Percentiles rank a stretch among this genome's conserved stretches.
phyloP scores from a whole-genome alignment of 306 rosid genomes.

The Trifolium pratense region DNA sequence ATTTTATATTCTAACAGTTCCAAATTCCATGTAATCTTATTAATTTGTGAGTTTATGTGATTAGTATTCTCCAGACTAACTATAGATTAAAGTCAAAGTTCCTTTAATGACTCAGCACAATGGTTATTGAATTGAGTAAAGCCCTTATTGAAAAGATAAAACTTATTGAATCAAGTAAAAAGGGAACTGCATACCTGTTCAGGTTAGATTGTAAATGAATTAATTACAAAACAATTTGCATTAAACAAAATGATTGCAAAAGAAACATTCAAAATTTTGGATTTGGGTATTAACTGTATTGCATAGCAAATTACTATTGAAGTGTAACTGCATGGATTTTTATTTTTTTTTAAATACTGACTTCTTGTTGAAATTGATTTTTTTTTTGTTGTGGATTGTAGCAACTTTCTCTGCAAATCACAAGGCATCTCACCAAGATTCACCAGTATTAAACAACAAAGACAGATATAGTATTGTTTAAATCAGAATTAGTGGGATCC shows the following conservation, averaged over 20 bases:
- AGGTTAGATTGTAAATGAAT: constrained; percentile 7
- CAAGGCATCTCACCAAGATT: not conserved
- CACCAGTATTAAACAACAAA: not conserved
- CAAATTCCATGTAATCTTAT: constrained; percentile 15
- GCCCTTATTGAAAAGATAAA: constrained; percentile 10
- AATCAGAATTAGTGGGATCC: constrained; percentile 2
- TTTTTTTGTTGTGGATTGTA: not conserved
- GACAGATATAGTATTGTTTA: not conserved
- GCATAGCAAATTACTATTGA: not conserved
- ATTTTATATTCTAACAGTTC: constrained; percentile 1
- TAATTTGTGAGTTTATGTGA: constrained; percentile 3
- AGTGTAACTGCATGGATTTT: too few relatives aligned
- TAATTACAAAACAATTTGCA: constrained; percentile 19
- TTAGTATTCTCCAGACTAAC: constrained; percentile 5
- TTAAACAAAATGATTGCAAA: not conserved
- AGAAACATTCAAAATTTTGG: not conserved
- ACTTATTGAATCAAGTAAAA: constrained; percentile 6
- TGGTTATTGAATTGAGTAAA: constrained; percentile 4
- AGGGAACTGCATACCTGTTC: constrained; percentile 4
- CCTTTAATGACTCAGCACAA: constrained; percentile 10
- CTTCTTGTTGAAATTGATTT: too few relatives aligned
- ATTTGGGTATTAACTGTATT: not conserved
- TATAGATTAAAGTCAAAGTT: constrained; percentile 17
- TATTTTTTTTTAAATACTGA: too few relatives aligned
- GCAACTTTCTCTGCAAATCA: not conserved